These are phyloP conservation scores for Yamadazyma sp. DNA, from an alignment of 805 yeast species.

Conservation along the genomic window DNA sequence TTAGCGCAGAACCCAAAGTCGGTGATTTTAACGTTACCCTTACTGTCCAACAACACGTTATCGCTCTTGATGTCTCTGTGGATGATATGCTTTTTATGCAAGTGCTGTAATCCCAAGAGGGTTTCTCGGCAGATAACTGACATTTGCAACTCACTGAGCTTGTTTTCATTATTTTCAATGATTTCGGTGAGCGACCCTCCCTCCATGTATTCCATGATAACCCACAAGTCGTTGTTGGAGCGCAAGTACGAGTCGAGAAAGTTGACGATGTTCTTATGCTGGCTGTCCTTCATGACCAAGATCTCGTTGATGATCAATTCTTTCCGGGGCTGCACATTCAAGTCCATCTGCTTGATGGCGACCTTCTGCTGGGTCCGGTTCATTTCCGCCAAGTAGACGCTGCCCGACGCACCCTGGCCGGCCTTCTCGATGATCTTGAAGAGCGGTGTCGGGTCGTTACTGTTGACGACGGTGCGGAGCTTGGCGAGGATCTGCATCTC, in stretches of 20 bases:
- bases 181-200: conserved; percentile 97
- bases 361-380: conserved; percentile 63
- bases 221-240: conserved; percentile 86
- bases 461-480: conserved; percentile 76
- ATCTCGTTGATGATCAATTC: conserved; percentile 95
- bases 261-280: conserved; percentile 92
- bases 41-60: conserved; percentile 44
- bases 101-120: conserved; percentile 83
- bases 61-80: conserved; percentile 58
- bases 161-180: conserved; percentile 77
- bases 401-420: conserved; percentile 98
- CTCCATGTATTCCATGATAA: conserved; percentile 99
- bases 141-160: conserved; percentile 82
- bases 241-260: conserved; percentile 87
- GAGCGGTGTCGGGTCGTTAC: conserved; percentile 80
- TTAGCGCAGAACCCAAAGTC: conserved; percentile 64
- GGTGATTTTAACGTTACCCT: conserved; percentile 45
- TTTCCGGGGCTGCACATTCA: conserved; percentile 87
- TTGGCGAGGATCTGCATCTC: conserved; percentile 85
- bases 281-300: conserved; percentile 93
- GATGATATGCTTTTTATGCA: conserved; percentile 89
- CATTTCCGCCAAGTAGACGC: conserved; percentile 83
- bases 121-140: conserved; percentile 91
- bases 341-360: conserved; percentile 95
- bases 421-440: conserved; percentile 79